Evolutionary conservation across 139 green algal species (phyloP).

Genomic region (Asterochloris sp.): DNA sequence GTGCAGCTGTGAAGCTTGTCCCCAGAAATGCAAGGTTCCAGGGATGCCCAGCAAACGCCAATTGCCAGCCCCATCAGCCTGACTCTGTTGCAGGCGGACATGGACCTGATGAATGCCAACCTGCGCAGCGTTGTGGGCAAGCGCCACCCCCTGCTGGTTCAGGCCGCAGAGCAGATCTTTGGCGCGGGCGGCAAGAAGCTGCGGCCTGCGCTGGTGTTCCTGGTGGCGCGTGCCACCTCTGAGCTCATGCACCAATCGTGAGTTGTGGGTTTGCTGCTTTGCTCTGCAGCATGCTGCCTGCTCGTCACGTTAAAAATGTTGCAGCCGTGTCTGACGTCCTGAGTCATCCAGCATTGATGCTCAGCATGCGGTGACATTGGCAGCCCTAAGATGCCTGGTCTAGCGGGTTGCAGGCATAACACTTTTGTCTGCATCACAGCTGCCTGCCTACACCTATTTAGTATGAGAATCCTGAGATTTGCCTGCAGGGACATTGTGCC

Average conservation of each 20-base stretch:
- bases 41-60: background rate
- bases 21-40: no score
- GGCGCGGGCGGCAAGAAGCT: conserved; percentile 92
- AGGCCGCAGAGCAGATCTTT: conserved; percentile 99
- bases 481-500: conserved; percentile 81
- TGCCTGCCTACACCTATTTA: no score
- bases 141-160: conserved; percentile 89
- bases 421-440: background rate
- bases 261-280: background rate
- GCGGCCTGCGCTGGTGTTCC: conserved; percentile 85
- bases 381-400: background rate
- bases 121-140: conserved; percentile 86
- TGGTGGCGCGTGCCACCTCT: conserved; percentile 81
- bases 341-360: background rate
- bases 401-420: background rate
- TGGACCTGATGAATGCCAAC: conserved; percentile 81
- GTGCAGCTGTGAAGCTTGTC: no score
- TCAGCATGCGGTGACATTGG: no score
- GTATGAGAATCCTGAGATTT: no score
- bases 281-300: background rate
- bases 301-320: background rate
- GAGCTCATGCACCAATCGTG: conserved; percentile 58
- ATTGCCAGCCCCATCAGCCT: conserved; percentile 41
- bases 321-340: background rate
- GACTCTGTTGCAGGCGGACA: conserved; percentile 68